Evolutionary conservation across 495 filamentous ascomycete species (phyloP).

Genomic region (Cairneyella variabilis): DNA sequence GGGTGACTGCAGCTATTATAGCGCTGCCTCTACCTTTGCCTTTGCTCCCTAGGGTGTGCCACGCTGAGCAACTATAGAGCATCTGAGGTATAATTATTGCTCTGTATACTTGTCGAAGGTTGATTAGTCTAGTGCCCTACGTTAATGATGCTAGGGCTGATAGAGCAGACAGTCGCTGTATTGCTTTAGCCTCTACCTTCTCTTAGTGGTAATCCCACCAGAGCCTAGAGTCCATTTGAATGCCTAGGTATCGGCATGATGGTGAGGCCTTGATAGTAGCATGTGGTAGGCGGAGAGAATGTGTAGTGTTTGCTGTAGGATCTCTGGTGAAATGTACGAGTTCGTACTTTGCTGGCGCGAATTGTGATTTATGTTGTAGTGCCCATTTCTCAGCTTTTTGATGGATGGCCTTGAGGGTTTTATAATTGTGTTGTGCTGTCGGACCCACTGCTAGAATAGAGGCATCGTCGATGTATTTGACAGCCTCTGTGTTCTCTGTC

Average conservation of each 20-base stretch:
- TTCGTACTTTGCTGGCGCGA: constrained; percentile 21
- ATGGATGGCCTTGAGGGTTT: constrained; percentile 19
- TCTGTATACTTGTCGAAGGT: constrained; percentile 20
- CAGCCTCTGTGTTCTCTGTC: constrained; percentile 11
- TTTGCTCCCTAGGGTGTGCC: constrained; percentile 12
- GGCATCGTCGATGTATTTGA: constrained; percentile 28
- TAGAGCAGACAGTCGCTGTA: constrained; percentile 15
- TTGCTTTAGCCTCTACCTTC: constrained; percentile 18
- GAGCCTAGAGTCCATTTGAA: constrained; percentile 14
- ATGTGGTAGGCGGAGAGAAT: constrained; percentile 1
- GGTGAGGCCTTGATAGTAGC: constrained; percentile 11
- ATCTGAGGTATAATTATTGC: constrained; percentile 21
- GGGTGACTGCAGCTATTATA: constrained; percentile 16
- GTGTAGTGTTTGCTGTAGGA: constrained; percentile 7
- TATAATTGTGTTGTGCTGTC: constrained; percentile 20
- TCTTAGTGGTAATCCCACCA: constrained; percentile 16
- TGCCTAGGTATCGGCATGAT: constrained; percentile 12
- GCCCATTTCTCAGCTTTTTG: constrained; percentile 22
- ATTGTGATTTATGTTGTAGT: constrained; percentile 18
- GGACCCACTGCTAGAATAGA: constrained; percentile 21
- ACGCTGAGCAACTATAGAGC: constrained; percentile 20
- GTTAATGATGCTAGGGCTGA: constrained; percentile 16
- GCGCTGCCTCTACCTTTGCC: constrained; percentile 13
- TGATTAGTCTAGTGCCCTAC: constrained; percentile 17
- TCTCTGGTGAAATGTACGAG: constrained; percentile 25